Base-by-base conservation (phyloP, 257 asterid genomes). In the Cynanchum wilfordii region DNA sequence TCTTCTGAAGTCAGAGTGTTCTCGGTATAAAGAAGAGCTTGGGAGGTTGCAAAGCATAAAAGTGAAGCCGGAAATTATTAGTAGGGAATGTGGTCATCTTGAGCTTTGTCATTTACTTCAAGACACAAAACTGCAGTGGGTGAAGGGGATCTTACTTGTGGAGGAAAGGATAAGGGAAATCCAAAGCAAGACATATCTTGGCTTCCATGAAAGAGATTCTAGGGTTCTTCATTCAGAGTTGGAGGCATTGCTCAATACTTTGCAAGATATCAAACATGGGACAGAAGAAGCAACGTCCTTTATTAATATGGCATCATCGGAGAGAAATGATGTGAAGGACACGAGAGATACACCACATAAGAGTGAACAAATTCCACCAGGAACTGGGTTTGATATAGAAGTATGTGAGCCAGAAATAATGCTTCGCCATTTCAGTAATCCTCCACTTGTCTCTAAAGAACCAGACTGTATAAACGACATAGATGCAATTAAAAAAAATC, bases 401-500 rank as follows among this genome's bases (percentile, higher is more conserved):
- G 87, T 88, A 77, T 90, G 90, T 81, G 86, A 81, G 38, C 97
- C 97, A 2, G 96, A 85, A 76, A 86, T 82, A 71, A 80, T 87
- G 79, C 90, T 88, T 84, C 88, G 76, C 66, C 87, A 87, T 82
- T 85, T 89, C 74, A 79, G 83, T 77, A 66, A 81, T 73, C 80
- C 83, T 62, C 82, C 93, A 2, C 84, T 84, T 1, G 82, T 82
- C 58, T 81, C 97, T 57, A 93, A 81, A 76, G 92, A 80, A 81
- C 54, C 79, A 68, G 84, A 85, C 66, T 84, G 89, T 63, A 42
- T 29, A 4, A 82, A 76, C 83, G 81, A 84, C 59, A 74, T 85
- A 33, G 97, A 91, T 71, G 87, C 90, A 30, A 88, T 90, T 96
- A 88, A 87, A 75, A 88, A 77, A 67, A 90, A 94, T 67, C 89